These are phyloP conservation scores for Decorospora gaudefroyi DNA, from an alignment of 2,329 filamentous ascomycete species.

Conservation along the genomic window DNA sequence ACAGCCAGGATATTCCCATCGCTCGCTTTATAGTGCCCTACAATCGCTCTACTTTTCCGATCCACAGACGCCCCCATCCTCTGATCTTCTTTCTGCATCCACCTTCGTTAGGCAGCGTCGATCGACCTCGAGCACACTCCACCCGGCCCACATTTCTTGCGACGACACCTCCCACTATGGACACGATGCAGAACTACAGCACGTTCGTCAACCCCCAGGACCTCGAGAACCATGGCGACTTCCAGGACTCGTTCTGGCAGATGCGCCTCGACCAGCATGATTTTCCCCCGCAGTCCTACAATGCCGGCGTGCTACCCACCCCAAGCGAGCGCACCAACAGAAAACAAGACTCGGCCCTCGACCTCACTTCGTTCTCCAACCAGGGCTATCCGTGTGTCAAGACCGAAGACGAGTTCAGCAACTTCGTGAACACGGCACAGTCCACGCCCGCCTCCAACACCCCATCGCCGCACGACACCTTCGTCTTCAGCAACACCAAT, in stretches of 20 bases:
- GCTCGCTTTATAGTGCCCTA: slow-evolving; percentile 11
- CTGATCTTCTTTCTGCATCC: slow-evolving; percentile 4
- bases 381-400: slow-evolving; percentile 19
- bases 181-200: slow-evolving; percentile 22
- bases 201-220: slow-evolving; percentile 28
- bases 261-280: slow-evolving; percentile 14
- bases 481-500: slow-evolving; percentile 41
- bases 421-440: slow-evolving; percentile 26
- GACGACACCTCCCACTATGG: slow-evolving; percentile 21
- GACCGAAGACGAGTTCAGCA: slow-evolving; percentile 22
- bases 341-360: slow-evolving; percentile 35
- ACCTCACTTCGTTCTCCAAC: slow-evolving; percentile 23
- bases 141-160: slow-evolving; percentile 12
- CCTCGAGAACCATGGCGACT: slow-evolving; percentile 20
- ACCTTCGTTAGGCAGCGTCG: slow-evolving; percentile 15
- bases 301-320: slow-evolving; percentile 8
- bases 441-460: slow-evolving; percentile 35
- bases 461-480: slow-evolving; percentile 35
- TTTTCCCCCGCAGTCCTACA: slow-evolving; percentile 9
- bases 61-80: slow-evolving; percentile 9
- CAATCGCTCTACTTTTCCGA: slow-evolving; percentile 11
- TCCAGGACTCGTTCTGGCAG: slow-evolving; percentile 23
- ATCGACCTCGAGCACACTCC: slow-evolving; percentile 15
- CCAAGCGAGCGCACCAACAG: slow-evolving; percentile 17
- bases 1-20: slow-evolving; percentile 5